These are phyloP conservation scores for Digitaria exilis DNA, from an alignment of 202 grass and related monocot genomes.

Conservation along the genomic window DNA sequence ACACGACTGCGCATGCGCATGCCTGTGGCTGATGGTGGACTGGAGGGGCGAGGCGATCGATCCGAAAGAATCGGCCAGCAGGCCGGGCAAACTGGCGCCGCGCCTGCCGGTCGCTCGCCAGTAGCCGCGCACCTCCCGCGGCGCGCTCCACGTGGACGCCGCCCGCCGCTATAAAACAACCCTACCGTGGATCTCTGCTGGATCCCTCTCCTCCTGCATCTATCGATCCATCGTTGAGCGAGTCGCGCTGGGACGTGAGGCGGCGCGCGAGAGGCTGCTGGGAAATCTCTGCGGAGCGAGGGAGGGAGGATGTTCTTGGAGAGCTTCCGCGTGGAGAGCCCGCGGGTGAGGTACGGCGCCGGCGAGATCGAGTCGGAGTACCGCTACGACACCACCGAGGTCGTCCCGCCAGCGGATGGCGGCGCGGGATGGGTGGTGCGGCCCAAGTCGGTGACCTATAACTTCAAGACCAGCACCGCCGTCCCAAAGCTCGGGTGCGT, in stretches of 20 bases:
- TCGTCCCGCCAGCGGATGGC: constrained; percentile 45
- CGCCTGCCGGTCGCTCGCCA: not conserved
- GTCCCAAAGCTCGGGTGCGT: constrained; percentile 84
- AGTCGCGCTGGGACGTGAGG: not conserved
- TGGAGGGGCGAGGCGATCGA: not conserved
- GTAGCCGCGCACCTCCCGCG: not conserved
- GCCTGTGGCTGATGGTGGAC: no score
- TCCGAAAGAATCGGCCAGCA: not conserved
- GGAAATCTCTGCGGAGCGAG: not conserved
- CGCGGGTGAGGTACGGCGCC: constrained; percentile 64
- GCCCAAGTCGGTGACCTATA: constrained; percentile 75
- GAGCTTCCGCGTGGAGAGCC: constrained; percentile 84
- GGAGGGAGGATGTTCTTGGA: constrained; percentile 67
- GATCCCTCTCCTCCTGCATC: not conserved
- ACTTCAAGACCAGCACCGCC: constrained; percentile 73
- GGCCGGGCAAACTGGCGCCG: not conserved
- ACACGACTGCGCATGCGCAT: no score
- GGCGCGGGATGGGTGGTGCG: constrained; percentile 63
- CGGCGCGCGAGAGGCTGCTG: not conserved
- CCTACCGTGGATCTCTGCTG: not conserved
- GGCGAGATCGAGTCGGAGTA: constrained; percentile 81
- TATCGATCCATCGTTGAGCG: not conserved
- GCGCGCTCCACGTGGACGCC: constrained; percentile 18
- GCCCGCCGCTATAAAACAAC: not conserved
- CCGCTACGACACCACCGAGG: constrained; percentile 80